Conservation (phyloP, 2,329 filamentous ascomycete genomes). For the Hymenotorrendiella dingleyae region DNA sequence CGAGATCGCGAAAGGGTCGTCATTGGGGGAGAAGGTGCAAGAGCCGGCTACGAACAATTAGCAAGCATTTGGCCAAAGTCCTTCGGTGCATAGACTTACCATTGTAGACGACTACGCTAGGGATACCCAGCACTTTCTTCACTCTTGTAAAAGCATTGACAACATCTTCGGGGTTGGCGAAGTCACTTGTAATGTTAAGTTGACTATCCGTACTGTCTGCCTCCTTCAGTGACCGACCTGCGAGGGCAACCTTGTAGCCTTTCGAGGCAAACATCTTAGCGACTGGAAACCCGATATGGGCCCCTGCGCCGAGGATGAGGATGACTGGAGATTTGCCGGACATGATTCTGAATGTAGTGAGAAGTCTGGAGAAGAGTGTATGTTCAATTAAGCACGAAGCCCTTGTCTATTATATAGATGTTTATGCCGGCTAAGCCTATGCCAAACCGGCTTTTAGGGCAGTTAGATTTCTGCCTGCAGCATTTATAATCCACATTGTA, state of each 20-base stretch:
- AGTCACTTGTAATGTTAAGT: constrained; percentile 34
- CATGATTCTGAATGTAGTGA: constrained; percentile 9
- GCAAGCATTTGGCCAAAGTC: background rate
- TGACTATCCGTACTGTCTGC: constrained; percentile 26
- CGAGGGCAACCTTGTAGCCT: constrained; percentile 38
- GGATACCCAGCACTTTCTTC: constrained; percentile 28
- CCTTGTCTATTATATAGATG: constrained; percentile 1
- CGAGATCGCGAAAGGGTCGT: constrained; percentile 30
- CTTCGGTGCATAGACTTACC: constrained; percentile 19
- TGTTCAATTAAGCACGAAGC: background rate
- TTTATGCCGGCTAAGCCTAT: background rate
- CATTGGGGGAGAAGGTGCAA: constrained; percentile 17
- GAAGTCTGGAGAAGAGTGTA: background rate
- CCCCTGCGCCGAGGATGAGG: constrained; percentile 37
- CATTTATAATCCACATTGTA: background rate
- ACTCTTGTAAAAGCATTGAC: constrained; percentile 34
- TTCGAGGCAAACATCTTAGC: constrained; percentile 34
- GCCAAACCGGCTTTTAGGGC: background rate
- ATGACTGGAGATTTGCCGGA: constrained; percentile 21
- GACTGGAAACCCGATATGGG: constrained; percentile 34
- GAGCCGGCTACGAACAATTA: constrained; percentile 1
- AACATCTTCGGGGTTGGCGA: constrained; percentile 33
- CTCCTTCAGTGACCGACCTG: constrained; percentile 29
- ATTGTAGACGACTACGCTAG: constrained; percentile 41
- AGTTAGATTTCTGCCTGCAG: background rate